phyloP scores from a whole-genome alignment of 164 flowering plant species.

The Kingdonia uniflora region DNA sequence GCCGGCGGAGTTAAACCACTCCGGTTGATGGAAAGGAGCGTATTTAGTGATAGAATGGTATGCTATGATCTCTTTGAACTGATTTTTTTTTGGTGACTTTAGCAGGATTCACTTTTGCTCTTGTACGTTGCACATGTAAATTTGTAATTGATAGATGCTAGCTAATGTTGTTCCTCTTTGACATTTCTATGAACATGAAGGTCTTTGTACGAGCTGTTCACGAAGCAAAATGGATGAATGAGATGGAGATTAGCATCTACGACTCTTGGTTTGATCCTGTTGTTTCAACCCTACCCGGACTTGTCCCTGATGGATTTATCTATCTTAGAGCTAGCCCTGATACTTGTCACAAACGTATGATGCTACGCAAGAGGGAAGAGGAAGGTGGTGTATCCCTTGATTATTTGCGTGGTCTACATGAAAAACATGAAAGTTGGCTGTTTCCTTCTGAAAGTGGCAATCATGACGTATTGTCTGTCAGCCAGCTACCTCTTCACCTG shows the following conservation, averaged over 20 bases:
- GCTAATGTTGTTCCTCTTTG: neutral
- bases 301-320: constrained; percentile 91
- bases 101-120: too few relatives aligned
- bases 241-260: constrained; percentile 98
- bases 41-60: constrained; percentile 97
- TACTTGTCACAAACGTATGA: constrained; percentile 89
- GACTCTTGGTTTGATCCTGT: constrained; percentile 99
- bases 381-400: constrained; percentile 88
- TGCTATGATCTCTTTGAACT: constrained; percentile 6
- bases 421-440: constrained; percentile 96
- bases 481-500: constrained; percentile 40
- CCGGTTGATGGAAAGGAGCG: constrained; percentile 96
- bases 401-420: constrained; percentile 82
- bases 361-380: constrained; percentile 67
- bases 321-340: constrained; percentile 97
- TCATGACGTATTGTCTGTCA: constrained; percentile 70
- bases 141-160: neutral
- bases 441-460: constrained; percentile 70
- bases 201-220: constrained; percentile 98
- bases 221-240: constrained; percentile 99
- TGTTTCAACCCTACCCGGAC: constrained; percentile 85
- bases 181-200: constrained; percentile 17
- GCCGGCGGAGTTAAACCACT: constrained; percentile 82
- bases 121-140: too few relatives aligned
- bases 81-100: neutral